Evolutionary conservation across 2,329 filamentous ascomycete genomes (phyloP).

Genomic region (Clarireedia hainanense): DNA sequence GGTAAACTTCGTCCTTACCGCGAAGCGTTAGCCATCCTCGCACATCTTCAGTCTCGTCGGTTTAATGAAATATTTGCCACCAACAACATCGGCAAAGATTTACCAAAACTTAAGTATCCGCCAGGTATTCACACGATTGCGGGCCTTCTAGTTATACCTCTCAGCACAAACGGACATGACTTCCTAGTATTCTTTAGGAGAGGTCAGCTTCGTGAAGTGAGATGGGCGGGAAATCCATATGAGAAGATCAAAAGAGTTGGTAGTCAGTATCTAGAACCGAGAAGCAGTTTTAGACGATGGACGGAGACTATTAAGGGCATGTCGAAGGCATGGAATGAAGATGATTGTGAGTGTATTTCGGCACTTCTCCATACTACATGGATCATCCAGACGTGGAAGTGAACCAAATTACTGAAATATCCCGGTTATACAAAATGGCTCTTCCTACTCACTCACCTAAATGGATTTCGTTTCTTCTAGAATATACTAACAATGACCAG

Average conservation of each 20-base stretch:
- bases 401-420: no score
- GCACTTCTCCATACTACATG: neutral
- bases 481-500: slow-evolving; percentile 16
- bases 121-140: slow-evolving; percentile 76
- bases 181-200: slow-evolving; percentile 91
- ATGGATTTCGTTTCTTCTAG: no score
- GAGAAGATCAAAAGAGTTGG: slow-evolving; percentile 69
- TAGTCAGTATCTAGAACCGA: slow-evolving; percentile 62
- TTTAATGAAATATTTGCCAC: slow-evolving; percentile 71
- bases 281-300: slow-evolving; percentile 75
- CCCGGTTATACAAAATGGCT: no score
- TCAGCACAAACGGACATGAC: slow-evolving; percentile 67
- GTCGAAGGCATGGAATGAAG: slow-evolving; percentile 80
- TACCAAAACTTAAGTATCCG: slow-evolving; percentile 70
- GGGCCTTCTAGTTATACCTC: slow-evolving; percentile 72
- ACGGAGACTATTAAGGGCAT: slow-evolving; percentile 68
- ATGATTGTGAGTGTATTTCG: slow-evolving; percentile 41
- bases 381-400: no score
- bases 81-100: slow-evolving; percentile 67
- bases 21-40: slow-evolving; percentile 74
- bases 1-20: slow-evolving; percentile 71
- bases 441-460: no score
- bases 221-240: slow-evolving; percentile 77
- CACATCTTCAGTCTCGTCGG: slow-evolving; percentile 71
- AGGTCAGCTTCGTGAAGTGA: slow-evolving; percentile 67